Conservation (phyloP, 345 rosid species). For the Garcia nutans region DNA sequence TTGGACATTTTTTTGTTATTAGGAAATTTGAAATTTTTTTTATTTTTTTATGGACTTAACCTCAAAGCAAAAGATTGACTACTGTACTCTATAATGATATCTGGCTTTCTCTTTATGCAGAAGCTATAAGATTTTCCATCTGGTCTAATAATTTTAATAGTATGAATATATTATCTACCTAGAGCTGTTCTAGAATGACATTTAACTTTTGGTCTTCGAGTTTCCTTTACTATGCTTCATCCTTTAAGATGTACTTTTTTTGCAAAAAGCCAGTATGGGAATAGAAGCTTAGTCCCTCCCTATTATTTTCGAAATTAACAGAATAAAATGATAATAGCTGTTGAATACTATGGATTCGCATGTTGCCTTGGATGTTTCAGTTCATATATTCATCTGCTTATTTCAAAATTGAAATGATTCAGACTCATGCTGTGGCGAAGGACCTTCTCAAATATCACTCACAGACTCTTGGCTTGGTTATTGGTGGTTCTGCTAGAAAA, state of each 20-base stretch:
- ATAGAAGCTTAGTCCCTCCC: neutral
- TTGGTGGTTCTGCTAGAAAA: slow-evolving; percentile 84
- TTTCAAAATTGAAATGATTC: slow-evolving; percentile 18
- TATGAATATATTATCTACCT: neutral
- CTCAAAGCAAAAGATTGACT: neutral
- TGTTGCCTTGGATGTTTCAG: neutral
- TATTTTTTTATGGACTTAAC: neutral
- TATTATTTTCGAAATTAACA: neutral
- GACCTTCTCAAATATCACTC: slow-evolving; percentile 92
- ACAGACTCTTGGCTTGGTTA: slow-evolving; percentile 78
- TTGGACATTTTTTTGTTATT: neutral
- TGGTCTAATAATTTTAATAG: neutral
- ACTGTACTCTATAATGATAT: neutral
- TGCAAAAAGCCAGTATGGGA: neutral
- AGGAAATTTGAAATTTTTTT: neutral
- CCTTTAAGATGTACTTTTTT: neutral
- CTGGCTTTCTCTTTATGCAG: neutral
- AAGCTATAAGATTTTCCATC: neutral
- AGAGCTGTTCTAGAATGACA: neutral
- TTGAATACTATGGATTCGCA: neutral
- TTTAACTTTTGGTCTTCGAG: neutral
- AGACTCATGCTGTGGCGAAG: slow-evolving; percentile 91
- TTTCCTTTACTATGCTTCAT: neutral
- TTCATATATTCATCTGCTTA: slow-evolving; percentile 5
- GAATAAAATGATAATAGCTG: neutral